Evolutionary conservation across 1,284 basidiomycete genomes (phyloP), one percentile per base, ranked within the genome.

Genomic region (Sporisorium scitamineum): DNA sequence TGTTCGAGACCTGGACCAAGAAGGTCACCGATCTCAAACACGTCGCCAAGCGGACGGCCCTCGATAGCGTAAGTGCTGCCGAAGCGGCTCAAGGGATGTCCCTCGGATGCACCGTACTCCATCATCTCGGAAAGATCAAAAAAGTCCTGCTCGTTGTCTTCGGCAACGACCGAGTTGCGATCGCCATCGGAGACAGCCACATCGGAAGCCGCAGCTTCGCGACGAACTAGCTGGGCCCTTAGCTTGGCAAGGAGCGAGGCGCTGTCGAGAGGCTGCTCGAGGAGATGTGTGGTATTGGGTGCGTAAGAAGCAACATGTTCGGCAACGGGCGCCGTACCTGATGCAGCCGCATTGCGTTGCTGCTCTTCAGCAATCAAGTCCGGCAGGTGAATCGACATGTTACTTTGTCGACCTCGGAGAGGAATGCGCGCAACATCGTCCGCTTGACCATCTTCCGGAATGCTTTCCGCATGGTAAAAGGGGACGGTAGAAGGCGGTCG

Each of bases 1-100:
- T 83, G 82, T 20, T 73, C 62, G 24, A 85, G 63, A 13, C 83
- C 83, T 6, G 83, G 82, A 1, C 83, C 84, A 2, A 84, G 61
- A 3, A 78, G 78, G 39, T 85, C 83, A 16, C 83, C 80, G 8
- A 77, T 58, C 26, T 80, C 70, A 51, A 85, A 81, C 32, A 82
- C 73, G 31, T 84, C 82, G 10, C 76, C 68, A 4, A 79, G 56
- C 3, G 69, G 60, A 3, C 61, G 67, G 4, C 57, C 61, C 29
- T 65, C 64, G 45, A 73, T 51, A 16, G 62, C 62, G 24, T 59
- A 61, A 1, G 56, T 50, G 54, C 75, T 72, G 26, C 62, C 59
- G 26, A 63, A 56, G 14, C 74, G 61, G 45, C 70, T 73, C 22
- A 73, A 20, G 0, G 60, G 63, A 45, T 70, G 60, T 13, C 62